Conservation (phyloP, 2,329 filamentous ascomycete species). For the Hypoxylon sp. region DNA sequence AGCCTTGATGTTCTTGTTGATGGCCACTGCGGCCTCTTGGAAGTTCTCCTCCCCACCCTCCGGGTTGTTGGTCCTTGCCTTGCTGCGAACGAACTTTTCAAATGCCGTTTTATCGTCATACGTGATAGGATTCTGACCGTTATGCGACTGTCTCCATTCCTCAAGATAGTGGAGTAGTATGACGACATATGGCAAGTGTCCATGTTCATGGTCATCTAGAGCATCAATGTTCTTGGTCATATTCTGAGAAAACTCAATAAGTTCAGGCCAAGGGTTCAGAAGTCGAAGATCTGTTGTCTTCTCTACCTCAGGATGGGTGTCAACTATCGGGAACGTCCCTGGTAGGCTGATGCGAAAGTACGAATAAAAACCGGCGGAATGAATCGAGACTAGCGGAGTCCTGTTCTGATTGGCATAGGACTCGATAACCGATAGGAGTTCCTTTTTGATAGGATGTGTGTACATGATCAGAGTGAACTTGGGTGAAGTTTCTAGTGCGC, state of each 20-base stretch:
- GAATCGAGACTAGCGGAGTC: constrained; percentile 84
- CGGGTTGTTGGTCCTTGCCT: constrained; percentile 78
- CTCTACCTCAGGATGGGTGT: constrained; percentile 93
- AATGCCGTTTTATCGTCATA: constrained; percentile 93
- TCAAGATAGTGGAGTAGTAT: constrained; percentile 87
- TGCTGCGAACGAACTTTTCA: constrained; percentile 76
- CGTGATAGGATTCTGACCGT: constrained; percentile 76
- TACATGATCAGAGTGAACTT: constrained; percentile 70
- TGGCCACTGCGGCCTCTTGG: constrained; percentile 89
- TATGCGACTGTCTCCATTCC: constrained; percentile 81
- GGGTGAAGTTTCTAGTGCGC: constrained; percentile 59
- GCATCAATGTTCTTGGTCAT: constrained; percentile 78
- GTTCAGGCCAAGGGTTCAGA: constrained; percentile 87
- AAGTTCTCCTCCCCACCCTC: constrained; percentile 98
- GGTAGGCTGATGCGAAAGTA: constrained; percentile 86
- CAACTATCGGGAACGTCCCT: constrained; percentile 89
- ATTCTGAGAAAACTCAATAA: constrained; percentile 75
- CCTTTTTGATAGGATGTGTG: constrained; percentile 64
- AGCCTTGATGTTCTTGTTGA: constrained; percentile 85
- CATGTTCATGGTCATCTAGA: constrained; percentile 85
- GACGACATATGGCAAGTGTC: constrained; percentile 89
- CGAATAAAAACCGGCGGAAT: constrained; percentile 93
- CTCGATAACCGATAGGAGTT: constrained; percentile 63
- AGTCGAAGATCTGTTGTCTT: constrained; percentile 88
- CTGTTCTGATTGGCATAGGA: constrained; percentile 67